Percentiles rank a stretch among this genome's conserved stretches.
These are phyloP conservation scores for Bombardia bombarda DNA, from an alignment of 495 filamentous ascomycete genomes.

Conservation along the genomic window DNA sequence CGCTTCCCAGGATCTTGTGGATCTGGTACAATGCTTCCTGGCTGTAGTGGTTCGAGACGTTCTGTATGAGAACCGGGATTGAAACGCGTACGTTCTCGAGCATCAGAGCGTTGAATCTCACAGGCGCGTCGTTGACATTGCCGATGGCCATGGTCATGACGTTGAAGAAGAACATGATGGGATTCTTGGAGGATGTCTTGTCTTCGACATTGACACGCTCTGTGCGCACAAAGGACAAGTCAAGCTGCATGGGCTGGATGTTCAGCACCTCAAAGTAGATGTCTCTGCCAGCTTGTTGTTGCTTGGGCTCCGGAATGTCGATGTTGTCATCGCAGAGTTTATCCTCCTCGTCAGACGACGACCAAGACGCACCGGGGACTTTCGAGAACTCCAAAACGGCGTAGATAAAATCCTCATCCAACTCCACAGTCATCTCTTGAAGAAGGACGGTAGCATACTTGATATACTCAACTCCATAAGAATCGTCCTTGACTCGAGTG, in stretches of 20 bases:
- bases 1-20: slow-evolving; percentile 91
- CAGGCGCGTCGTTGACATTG: slow-evolving; percentile 94
- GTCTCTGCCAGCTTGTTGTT: slow-evolving; percentile 75
- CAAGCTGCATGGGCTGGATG: slow-evolving; percentile 94
- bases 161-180: slow-evolving; percentile 96
- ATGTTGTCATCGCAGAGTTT: slow-evolving; percentile 81
- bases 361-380: slow-evolving; percentile 88
- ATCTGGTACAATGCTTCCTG: slow-evolving; percentile 93
- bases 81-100: slow-evolving; percentile 93
- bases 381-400: slow-evolving; percentile 93
- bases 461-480: slow-evolving; percentile 95
- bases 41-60: slow-evolving; percentile 87
- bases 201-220: slow-evolving; percentile 96
- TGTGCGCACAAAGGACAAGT: slow-evolving; percentile 93
- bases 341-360: slow-evolving; percentile 68
- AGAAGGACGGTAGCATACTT: slow-evolving; percentile 92
- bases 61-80: slow-evolving; percentile 69
- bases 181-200: slow-evolving; percentile 79
- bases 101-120: slow-evolving; percentile 87
- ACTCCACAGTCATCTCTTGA: slow-evolving; percentile 96
- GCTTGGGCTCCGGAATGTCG: slow-evolving; percentile 86
- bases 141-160: slow-evolving; percentile 98
- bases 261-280: slow-evolving; percentile 97
- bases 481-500: slow-evolving; percentile 94
- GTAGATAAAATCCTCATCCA: slow-evolving; percentile 97